Evolutionary conservation across 1,284 basidiomycete species (phyloP), one percentile per base, ranked within the genome.

Genomic region (Ceratobasidium sp.): DNA sequence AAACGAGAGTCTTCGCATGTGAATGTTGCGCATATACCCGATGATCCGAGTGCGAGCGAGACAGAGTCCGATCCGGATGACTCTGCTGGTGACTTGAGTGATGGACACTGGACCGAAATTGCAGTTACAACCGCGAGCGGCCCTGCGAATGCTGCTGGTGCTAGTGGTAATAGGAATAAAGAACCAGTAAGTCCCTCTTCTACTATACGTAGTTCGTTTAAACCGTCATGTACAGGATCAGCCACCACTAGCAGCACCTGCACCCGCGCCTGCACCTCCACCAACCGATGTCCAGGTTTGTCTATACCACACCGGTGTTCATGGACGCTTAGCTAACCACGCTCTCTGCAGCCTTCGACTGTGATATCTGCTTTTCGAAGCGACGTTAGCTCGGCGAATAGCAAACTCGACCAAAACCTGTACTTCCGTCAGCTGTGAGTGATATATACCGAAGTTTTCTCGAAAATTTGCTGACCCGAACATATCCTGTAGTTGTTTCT

Each of bases 351-450:
- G 70, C 28, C 55, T 46, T 15, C 39, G 3, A 60, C 55, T 15
- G 70, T 61, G 15, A 20, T 72, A 5, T 72, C 70, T 44, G 53
- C 58, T 53, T 39, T 58, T 20, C 56, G 71, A 63, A 73, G 71
- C 71, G 71, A 73, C 10, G 20, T 51, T 5, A 63, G 71, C 13
- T 44, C 58, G 10, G 44, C 71, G 9, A 73, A 90, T 0, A 91
- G 90, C 88, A 90, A 92, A 79, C 96, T 97, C 81, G 95, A 97
- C 83, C 88, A 91, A 66, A 89, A 92, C 20, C 85, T 86, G 78
- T 92, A 95, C 72, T 97, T 97, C 86, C 91, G 85, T 80, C 94
- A 97, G 84, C 84, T 97, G 94, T 94, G 80, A 79, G 91, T 87
- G 3, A 66, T 66, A 18, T 15, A 40, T 18, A 39, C n/a, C 28